Percentiles rank a stretch among this genome's conserved stretches.
These are phyloP conservation scores for Tillandsia leiboldiana DNA, from an alignment of 176 grass and related monocot species.

Conservation along the genomic window DNA sequence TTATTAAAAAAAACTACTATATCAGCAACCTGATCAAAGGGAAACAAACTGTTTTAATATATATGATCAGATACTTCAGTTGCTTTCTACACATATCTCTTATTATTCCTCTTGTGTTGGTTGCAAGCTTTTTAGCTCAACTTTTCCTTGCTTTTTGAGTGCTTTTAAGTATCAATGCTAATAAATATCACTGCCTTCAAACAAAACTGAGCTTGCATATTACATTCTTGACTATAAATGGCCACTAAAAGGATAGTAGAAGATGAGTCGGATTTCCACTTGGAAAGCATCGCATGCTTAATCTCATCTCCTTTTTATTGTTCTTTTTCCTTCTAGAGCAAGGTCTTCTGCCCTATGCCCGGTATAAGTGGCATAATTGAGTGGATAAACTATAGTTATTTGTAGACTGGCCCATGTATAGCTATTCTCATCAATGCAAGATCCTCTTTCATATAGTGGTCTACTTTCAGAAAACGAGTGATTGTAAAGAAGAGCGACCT, in stretches of 20 bases:
- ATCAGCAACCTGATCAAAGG: no score
- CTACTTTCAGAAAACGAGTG: no score
- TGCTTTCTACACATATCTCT: no score
- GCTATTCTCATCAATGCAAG: no score
- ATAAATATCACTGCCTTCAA: constrained; percentile 5
- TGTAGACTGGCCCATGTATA: no score
- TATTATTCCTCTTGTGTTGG: background rate
- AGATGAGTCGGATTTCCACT: constrained; percentile 43
- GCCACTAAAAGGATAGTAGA: constrained; percentile 12
- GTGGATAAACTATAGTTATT: background rate
- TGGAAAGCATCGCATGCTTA: constrained; percentile 24
- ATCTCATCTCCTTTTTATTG: background rate
- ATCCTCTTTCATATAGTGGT: no score
- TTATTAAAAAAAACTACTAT: no score
- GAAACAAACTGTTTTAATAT: no score
- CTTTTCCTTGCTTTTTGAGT: no score
- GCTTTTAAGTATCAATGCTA: background rate
- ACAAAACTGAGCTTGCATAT: constrained; percentile 8
- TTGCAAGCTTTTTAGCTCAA: background rate
- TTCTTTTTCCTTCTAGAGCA: constrained; percentile 1
- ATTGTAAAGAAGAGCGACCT: no score
- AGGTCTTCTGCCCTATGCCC: background rate
- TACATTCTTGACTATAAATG: constrained; percentile 1
- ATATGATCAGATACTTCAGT: no score
- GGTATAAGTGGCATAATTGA: constrained; percentile 1